Evolutionary conservation across 257 asterid genomes (phyloP).

Genomic region (Hygrophila difformis): DNA sequence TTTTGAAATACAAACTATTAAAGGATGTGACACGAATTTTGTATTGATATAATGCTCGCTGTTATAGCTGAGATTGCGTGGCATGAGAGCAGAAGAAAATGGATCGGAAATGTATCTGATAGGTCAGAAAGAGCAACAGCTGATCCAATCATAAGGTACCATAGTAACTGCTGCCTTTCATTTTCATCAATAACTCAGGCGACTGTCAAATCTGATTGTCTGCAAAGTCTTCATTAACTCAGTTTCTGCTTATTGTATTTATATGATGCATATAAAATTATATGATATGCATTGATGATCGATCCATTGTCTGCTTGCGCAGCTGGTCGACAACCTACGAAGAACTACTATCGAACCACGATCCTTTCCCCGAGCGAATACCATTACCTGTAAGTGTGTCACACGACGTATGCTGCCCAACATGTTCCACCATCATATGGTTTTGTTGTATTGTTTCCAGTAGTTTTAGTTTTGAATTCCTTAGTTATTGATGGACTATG

Average conservation of each 20-base stretch:
- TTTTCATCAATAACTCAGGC: too few relatives aligned
- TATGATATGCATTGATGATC: too few relatives aligned
- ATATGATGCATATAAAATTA: too few relatives aligned
- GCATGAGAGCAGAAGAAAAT: constrained; percentile 68
- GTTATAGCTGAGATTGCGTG: constrained; percentile 72
- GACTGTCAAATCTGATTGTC: too few relatives aligned
- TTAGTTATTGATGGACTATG: too few relatives aligned
- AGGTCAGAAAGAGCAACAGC: constrained; percentile 36
- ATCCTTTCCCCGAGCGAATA: constrained; percentile 61
- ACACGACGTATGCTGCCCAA: too few relatives aligned
- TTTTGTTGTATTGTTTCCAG: too few relatives aligned
- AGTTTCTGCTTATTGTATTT: too few relatives aligned
- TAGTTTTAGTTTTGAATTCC: constrained; percentile 5
- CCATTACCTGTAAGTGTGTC: constrained; percentile 82
- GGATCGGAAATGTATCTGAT: constrained; percentile 60
- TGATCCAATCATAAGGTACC: constrained; percentile 81
- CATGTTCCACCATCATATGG: too few relatives aligned
- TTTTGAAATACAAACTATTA: too few relatives aligned
- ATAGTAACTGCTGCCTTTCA: neutral
- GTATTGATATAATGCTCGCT: neutral
- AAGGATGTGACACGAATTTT: too few relatives aligned
- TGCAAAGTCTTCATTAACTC: too few relatives aligned
- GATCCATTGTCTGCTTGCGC: constrained; percentile 22
- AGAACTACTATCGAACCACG: constrained; percentile 72
- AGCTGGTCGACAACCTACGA: constrained; percentile 91